phyloP scores from a whole-genome alignment of 139 green algal genomes.

The Chlorella ohadii region DNA sequence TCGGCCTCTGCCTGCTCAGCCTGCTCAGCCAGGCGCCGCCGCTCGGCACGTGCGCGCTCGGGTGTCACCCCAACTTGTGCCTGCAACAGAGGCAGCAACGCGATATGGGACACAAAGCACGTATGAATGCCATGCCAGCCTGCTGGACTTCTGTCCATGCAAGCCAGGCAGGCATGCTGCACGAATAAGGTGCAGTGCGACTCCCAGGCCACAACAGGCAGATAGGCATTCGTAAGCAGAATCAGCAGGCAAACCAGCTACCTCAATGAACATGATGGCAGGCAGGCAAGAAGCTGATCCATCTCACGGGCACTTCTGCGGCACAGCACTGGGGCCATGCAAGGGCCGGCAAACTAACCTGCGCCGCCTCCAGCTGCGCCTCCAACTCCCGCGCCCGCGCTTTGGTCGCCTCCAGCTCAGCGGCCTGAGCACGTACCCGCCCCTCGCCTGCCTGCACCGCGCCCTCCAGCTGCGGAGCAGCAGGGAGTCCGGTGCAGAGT shows the following conservation, averaged over 20 bases:
- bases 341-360: neutral
- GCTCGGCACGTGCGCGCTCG: neutral
- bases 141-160: no score
- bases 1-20: neutral
- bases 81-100: neutral
- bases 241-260: no score
- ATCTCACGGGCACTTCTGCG: no score
- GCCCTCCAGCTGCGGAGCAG: conserved; percentile 12
- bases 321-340: no score
- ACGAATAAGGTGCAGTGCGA: no score
- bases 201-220: no score
- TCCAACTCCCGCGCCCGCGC: neutral
- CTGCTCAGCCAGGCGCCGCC: conserved; percentile 5
- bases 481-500: neutral
- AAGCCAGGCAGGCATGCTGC: neutral
- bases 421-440: neutral
- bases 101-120: no score
- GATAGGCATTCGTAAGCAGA: no score
- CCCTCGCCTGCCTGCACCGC: conserved; percentile 19
- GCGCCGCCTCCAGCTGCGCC: conserved; percentile 4
- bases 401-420: conserved; percentile 17
- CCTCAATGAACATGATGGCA: no score
- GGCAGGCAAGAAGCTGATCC: no score
- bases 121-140: no score
- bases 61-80: conserved; percentile 22